Evolutionary conservation across 768 basidiomycete genomes (phyloP).

Genomic region (Suillus alpinus): DNA sequence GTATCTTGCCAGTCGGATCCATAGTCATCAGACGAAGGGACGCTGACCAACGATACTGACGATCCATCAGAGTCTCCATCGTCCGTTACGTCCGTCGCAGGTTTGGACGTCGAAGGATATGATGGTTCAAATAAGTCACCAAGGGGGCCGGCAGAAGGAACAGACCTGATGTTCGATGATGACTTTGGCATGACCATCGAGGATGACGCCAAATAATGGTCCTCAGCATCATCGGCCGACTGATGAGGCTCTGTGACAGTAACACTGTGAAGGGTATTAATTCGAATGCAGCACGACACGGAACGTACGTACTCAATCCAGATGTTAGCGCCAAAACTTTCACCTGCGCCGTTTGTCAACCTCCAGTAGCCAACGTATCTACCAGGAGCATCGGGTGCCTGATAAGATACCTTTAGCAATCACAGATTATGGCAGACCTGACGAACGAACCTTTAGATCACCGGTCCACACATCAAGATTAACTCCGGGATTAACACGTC

Average conservation of each 20-base stretch:
- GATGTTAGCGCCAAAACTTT: constrained; percentile 63
- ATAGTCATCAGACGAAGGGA: constrained; percentile 55
- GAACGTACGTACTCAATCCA: constrained; percentile 69
- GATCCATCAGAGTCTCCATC: constrained; percentile 39
- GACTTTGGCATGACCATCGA: constrained; percentile 62
- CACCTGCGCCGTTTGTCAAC: constrained; percentile 54
- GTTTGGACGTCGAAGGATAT: constrained; percentile 21
- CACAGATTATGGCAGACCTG: background rate
- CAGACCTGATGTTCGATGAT: constrained; percentile 19
- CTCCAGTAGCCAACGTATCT: constrained; percentile 79
- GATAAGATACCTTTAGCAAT: background rate
- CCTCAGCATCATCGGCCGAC: constrained; percentile 29
- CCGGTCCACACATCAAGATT: constrained; percentile 66
- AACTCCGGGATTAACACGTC: constrained; percentile 53
- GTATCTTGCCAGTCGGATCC: constrained; percentile 60
- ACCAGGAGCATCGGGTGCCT: constrained; percentile 75
- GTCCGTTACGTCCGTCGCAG: constrained; percentile 38
- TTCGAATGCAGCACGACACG: background rate
- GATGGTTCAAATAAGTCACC: constrained; percentile 5
- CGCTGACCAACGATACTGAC: constrained; percentile 58
- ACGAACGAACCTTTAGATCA: constrained; percentile 62
- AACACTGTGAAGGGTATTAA: constrained; percentile 43
- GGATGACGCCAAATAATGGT: constrained; percentile 63
- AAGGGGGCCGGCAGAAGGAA: constrained; percentile 12
- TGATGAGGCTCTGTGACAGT: constrained; percentile 54